phyloP scores from a whole-genome alignment of 2,329 filamentous ascomycete genomes.

The Sporothrix curviconia region DNA sequence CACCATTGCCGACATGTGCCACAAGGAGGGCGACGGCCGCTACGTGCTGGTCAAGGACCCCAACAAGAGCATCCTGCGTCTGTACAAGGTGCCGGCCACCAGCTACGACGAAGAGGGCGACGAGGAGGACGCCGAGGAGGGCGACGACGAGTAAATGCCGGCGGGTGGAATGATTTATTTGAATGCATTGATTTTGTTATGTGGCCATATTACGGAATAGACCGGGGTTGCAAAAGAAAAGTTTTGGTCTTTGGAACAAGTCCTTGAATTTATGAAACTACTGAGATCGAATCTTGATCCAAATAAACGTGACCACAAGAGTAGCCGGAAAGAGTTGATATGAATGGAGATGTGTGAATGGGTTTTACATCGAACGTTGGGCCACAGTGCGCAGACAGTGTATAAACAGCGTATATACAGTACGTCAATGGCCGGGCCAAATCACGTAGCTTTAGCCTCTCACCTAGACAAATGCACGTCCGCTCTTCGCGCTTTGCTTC shows the following conservation, averaged over 20 bases:
- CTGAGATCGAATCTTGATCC: no score
- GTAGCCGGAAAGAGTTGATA: no score
- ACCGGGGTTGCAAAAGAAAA: no score
- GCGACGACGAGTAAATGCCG: conserved; percentile 28
- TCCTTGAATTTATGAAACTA: no score
- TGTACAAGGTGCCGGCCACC: conserved; percentile 83
- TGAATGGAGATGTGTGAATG: neutral
- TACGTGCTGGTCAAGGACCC: conserved; percentile 83
- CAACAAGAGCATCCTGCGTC: conserved; percentile 88
- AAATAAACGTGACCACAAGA: no score
- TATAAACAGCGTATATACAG: neutral
- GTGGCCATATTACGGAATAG: no score
- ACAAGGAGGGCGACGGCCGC: conserved; percentile 71
- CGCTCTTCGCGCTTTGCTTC: neutral
- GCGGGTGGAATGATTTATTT: no score
- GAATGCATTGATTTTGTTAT: no score
- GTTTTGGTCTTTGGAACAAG: no score
- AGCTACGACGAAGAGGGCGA: conserved; percentile 91
- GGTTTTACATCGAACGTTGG: no score
- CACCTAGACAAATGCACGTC: neutral
- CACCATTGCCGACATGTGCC: conserved; percentile 92
- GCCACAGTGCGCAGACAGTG: neutral
- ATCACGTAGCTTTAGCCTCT: no score
- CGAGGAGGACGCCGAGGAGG: conserved; percentile 46
- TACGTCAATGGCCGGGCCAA: neutral